Conservation (phyloP, 306 rosid species). For the Medicago truncatula region DNA sequence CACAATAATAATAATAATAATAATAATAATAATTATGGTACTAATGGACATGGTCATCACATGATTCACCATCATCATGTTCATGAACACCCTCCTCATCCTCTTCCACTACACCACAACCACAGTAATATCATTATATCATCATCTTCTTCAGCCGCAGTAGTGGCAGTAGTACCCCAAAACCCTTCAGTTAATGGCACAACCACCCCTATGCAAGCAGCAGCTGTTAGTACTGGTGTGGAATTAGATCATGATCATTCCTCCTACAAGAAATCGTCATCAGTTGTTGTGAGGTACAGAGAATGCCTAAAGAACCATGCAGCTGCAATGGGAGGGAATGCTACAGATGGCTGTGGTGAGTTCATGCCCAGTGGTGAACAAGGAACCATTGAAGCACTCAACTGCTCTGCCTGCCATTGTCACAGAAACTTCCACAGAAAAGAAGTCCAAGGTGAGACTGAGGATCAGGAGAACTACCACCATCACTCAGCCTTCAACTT, state of each 20-base stretch:
- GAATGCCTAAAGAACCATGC: constrained; percentile 95
- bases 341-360: constrained; percentile 91
- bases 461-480: not conserved
- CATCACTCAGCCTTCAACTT: constrained; percentile 18
- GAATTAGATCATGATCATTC: constrained; percentile 3
- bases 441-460: constrained; percentile 53
- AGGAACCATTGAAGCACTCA: constrained; percentile 80
- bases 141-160: constrained; percentile 31
- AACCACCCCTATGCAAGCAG: constrained; percentile 29
- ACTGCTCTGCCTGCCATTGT: constrained; percentile 85
- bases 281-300: constrained; percentile 53
- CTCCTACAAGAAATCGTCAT: constrained; percentile 28
- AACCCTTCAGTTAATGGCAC: constrained; percentile 51
- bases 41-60: constrained; percentile 44
- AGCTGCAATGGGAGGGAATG: constrained; percentile 90
- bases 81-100: constrained; percentile 50
- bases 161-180: constrained; percentile 9
- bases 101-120: constrained; percentile 10
- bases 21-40: constrained; percentile 17
- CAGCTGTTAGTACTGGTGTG: not conserved
- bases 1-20: constrained; percentile 17
- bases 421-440: constrained; percentile 95
- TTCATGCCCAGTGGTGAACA: constrained; percentile 93
- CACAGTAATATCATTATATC: constrained; percentile 38
- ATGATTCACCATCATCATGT: constrained; percentile 51